Evolutionary conservation across 331 rosid species (phyloP).

Genomic region (Saraca asoca): DNA sequence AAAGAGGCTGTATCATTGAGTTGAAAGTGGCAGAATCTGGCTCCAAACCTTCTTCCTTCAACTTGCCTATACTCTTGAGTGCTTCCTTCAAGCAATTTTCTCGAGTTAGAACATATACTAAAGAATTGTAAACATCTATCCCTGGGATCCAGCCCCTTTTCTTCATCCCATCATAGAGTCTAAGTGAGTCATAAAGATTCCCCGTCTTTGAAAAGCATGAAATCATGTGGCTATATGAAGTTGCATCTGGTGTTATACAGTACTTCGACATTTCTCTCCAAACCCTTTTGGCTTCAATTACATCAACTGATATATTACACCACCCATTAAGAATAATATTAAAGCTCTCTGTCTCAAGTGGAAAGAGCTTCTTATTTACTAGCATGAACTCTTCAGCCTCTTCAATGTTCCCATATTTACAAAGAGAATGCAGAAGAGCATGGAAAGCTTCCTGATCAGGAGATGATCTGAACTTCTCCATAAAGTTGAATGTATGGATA

Average conservation of each 20-base stretch:
- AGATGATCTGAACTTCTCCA: slow-evolving; percentile 74
- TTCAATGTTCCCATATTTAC: slow-evolving; percentile 69
- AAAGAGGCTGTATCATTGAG: slow-evolving; percentile 71
- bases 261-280: slow-evolving; percentile 86
- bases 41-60: slow-evolving; percentile 66
- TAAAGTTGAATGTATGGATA: slow-evolving; percentile 66
- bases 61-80: slow-evolving; percentile 61
- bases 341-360: slow-evolving; percentile 61
- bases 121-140: slow-evolving; percentile 65
- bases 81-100: slow-evolving; percentile 81
- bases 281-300: slow-evolving; percentile 75
- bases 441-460: slow-evolving; percentile 72
- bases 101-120: slow-evolving; percentile 57
- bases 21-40: slow-evolving; percentile 76
- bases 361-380: slow-evolving; percentile 70
- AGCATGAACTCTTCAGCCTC: slow-evolving; percentile 96
- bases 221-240: slow-evolving; percentile 80
- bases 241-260: slow-evolving; percentile 69
- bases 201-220: slow-evolving; percentile 82
- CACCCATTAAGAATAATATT: slow-evolving; percentile 84
- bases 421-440: slow-evolving; percentile 62
- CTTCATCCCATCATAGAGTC: slow-evolving; percentile 89
- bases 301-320: slow-evolving; percentile 72
- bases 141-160: slow-evolving; percentile 66
- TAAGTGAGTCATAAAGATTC: slow-evolving; percentile 79